Evolutionary conservation across 139 green algal genomes (phyloP).

Genomic region (Chlamydomonas applanata): DNA sequence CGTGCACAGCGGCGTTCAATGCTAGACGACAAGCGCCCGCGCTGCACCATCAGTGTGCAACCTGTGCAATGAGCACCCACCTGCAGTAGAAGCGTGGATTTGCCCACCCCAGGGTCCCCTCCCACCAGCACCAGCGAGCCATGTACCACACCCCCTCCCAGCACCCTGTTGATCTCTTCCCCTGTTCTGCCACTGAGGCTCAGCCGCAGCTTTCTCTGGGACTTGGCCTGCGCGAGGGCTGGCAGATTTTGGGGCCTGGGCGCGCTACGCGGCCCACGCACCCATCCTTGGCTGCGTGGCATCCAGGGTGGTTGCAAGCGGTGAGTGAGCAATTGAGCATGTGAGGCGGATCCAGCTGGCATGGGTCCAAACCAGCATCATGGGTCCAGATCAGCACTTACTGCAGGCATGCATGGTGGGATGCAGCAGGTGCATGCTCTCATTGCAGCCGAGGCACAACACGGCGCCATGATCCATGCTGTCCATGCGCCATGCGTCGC

Average conservation of each 20-base stretch:
- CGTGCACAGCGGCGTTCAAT: no score
- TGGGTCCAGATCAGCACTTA: no score
- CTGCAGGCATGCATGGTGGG: no score
- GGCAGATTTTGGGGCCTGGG: not conserved
- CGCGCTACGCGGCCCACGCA: not conserved
- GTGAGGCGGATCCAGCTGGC: no score
- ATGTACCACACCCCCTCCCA: slow-evolving; percentile 90
- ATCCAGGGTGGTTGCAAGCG: not conserved
- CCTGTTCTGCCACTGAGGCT: slow-evolving; percentile 4
- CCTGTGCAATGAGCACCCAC: slow-evolving; percentile 41
- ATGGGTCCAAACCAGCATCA: no score
- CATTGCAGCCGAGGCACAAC: no score
- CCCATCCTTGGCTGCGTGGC: not conserved
- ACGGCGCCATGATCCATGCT: no score
- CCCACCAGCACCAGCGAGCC: slow-evolving; percentile 88
- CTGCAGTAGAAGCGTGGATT: slow-evolving; percentile 94
- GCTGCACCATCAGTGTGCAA: not conserved
- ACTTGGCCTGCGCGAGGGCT: not conserved
- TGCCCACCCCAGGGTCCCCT: slow-evolving; percentile 95
- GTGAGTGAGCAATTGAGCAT: not conserved
- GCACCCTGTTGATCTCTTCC: slow-evolving; percentile 51
- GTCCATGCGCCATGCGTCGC: no score
- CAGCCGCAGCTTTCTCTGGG: not conserved
- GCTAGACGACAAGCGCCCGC: not conserved
- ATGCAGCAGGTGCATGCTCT: no score